Evolutionary conservation across 148 eudicot genomes (phyloP), one percentile per base, ranked within the genome.

Genomic region (Vaccinium macrocarpon): DNA sequence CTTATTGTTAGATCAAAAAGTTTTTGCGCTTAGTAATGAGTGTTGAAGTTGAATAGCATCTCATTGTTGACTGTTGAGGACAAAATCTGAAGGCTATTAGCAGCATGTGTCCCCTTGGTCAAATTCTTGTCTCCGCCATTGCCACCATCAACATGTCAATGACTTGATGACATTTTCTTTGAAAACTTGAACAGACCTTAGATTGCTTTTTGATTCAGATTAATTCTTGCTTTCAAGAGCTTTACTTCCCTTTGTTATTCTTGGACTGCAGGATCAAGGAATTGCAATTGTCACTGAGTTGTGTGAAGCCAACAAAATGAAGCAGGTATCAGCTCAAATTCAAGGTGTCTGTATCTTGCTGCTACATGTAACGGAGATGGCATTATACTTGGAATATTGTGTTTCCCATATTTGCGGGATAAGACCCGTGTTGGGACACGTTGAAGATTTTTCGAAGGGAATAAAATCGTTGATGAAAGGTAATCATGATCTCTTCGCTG

Each of bases 341-440:
- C 93, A 90, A 85, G 85, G 86, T 38, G 88, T 92, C 78, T 97
- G 98, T 79, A 82, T 92, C 78, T 82, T 95, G 77, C 86, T 95
- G 87, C 86, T 97, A 46, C 93, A 93, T 82, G 86, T 94, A 56
- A 88, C 91, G 5, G 95, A 93, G 82, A 94, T 93, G 97, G 90
- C 96, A 16, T 86, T 97, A 83, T 89, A 94, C 84, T 83, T 97
- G 88, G 99, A 97, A 87, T 86, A 87, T 52, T 95, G 94, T 49
- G 98, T 97, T 75, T 92, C 92, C 29, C 98, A 93, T 82, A 92
- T 93, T 52, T 97, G 97, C 57, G 98, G 98, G 59, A 92, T 95
- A 56, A 91, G 98, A 87, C 96, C 99, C 72, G 95, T 95, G 25
- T 57, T 91, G 79, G 98, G 98, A 83, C 97, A 91, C 27, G 92